phyloP scores from a whole-genome alignment of 225 moss, liverwort and hornwort genomes.

The Neckera pumila region DNA sequence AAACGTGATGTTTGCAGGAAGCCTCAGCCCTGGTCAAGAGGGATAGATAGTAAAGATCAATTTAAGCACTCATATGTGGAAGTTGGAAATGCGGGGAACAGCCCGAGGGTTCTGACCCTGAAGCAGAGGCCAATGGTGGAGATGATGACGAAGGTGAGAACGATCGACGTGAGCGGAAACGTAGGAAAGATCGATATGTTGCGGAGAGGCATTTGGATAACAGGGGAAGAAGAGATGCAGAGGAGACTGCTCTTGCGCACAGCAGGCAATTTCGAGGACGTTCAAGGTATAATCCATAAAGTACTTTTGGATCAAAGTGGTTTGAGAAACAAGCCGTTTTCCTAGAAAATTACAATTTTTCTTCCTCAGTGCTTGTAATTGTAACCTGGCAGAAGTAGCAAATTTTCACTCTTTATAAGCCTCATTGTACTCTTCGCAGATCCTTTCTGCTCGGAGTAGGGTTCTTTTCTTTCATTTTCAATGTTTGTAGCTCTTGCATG shows the following conservation, averaged over 20 bases:
- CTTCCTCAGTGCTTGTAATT: background rate
- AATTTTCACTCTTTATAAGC: background rate
- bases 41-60: conserved; percentile 56
- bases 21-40: conserved; percentile 61
- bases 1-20: conserved; percentile 71
- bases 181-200: conserved; percentile 79
- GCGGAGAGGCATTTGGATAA: conserved; percentile 58
- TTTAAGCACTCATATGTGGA: conserved; percentile 95
- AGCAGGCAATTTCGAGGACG: conserved; percentile 43
- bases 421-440: background rate
- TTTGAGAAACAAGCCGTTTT: background rate
- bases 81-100: conserved; percentile 99
- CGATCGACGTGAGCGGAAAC: conserved; percentile 65
- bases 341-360: background rate
- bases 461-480: background rate
- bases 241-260: conserved; percentile 19
- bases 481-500: background rate
- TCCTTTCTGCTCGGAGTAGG: background rate
- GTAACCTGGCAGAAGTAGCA: background rate
- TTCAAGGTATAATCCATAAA: conserved; percentile 44
- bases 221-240: conserved; percentile 39
- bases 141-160: conserved; percentile 66
- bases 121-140: conserved; percentile 80
- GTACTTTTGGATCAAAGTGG: background rate
- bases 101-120: conserved; percentile 99